Conservation (phyloP, 176 grass and related monocot genomes). For the Musa acuminata region DNA sequence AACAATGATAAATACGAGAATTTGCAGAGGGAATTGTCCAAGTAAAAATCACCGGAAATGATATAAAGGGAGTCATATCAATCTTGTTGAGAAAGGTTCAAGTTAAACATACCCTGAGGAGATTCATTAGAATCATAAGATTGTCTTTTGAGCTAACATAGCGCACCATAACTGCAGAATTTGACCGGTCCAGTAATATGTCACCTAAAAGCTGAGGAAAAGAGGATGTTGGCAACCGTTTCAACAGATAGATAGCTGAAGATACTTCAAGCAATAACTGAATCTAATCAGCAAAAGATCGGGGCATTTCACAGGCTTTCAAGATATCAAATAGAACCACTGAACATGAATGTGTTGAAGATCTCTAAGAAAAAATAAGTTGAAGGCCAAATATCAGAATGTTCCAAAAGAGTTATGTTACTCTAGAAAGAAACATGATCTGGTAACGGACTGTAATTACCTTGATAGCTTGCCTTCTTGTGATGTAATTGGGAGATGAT, state of each 20-base stretch:
- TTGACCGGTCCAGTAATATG: slow-evolving; percentile 48
- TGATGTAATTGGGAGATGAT: slow-evolving; percentile 42
- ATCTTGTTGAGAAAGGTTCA: neutral
- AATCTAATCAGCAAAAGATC: neutral
- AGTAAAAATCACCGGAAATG: no score
- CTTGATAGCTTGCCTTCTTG: slow-evolving; percentile 38
- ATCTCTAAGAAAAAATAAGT: neutral
- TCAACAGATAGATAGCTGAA: neutral
- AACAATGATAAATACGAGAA: no score
- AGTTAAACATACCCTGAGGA: slow-evolving; percentile 39
- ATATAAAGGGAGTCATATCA: neutral
- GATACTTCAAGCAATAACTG: neutral
- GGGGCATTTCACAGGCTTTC: neutral
- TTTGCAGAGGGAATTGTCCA: no score
- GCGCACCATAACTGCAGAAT: slow-evolving; percentile 32
- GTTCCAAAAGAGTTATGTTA: neutral
- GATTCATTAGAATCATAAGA: slow-evolving; percentile 57
- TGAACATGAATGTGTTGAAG: neutral
- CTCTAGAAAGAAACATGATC: neutral
- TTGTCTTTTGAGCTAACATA: slow-evolving; percentile 50
- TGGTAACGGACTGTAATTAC: slow-evolving; percentile 2
- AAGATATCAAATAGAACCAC: neutral
- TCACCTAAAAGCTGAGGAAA: slow-evolving; percentile 53
- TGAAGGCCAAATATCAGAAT: neutral
- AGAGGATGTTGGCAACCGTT: neutral